Evolutionary conservation across 1,284 basidiomycete genomes (phyloP).

Genomic region (Ustilago shanxiensis): DNA sequence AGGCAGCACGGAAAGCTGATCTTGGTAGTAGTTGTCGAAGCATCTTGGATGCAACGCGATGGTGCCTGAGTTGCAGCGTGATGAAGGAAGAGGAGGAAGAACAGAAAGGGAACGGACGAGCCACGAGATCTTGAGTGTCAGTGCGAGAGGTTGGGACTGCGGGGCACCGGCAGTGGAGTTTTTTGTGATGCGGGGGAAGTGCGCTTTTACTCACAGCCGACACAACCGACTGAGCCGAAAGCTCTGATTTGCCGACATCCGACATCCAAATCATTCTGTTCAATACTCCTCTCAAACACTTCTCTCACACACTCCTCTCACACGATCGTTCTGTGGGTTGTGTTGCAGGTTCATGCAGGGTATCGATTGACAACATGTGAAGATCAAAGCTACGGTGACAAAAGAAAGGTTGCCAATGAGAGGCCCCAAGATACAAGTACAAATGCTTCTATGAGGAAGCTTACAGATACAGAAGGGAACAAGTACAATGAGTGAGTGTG

Average conservation of each 20-base stretch:
- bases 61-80: not conserved
- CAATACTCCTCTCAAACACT: not conserved
- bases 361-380: constrained; percentile 9
- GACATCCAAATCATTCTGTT: no score
- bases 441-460: not conserved
- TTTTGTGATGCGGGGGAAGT: not conserved
- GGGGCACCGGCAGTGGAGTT: constrained; percentile 11
- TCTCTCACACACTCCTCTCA: not conserved
- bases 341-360: constrained; percentile 9
- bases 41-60: constrained; percentile 12
- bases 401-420: constrained; percentile 8
- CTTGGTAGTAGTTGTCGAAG: constrained; percentile 15
- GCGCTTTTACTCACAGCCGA: constrained; percentile 15
- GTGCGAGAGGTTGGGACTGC: constrained; percentile 5
- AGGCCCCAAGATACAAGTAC: constrained; percentile 22
- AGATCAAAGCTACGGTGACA: constrained; percentile 10
- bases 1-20: not conserved
- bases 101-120: not conserved
- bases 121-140: not conserved
- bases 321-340: not conserved
- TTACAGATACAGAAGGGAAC: constrained; percentile 10
- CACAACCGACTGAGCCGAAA: constrained; percentile 38
- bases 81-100: not conserved
- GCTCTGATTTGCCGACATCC: not conserved
- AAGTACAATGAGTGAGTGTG: not conserved